These are phyloP conservation scores for Osmanthus fragrans DNA, from an alignment of 257 asterid species.

Conservation along the genomic window DNA sequence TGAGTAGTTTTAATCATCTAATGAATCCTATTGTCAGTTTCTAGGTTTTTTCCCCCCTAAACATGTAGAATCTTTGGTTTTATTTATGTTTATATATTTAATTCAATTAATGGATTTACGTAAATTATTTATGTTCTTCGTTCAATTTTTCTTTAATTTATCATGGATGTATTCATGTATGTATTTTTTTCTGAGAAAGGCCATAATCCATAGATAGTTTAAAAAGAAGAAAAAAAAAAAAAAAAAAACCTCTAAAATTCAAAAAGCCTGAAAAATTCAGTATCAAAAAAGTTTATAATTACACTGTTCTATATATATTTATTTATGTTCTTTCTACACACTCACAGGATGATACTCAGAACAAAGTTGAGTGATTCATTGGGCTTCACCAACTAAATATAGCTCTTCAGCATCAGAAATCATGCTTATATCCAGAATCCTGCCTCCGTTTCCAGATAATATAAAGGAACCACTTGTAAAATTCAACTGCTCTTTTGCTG, in stretches of 20 bases:
- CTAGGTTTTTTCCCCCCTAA: neutral
- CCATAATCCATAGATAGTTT: no score
- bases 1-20: neutral
- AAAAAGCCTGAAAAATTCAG: neutral
- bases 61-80: no score
- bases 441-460: slow-evolving; percentile 42
- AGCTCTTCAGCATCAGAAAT: slow-evolving; percentile 34
- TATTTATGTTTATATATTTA: no score
- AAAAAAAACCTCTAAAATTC: no score
- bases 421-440: slow-evolving; percentile 33
- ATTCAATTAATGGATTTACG: no score
- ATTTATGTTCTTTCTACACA: no score
- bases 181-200: neutral
- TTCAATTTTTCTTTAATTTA: no score
- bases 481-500: slow-evolving; percentile 32
- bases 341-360: neutral
- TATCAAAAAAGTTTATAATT: neutral
- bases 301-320: no score
- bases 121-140: no score
- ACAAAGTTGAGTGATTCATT: neutral
- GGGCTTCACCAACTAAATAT: slow-evolving; percentile 32
- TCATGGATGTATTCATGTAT: no score
- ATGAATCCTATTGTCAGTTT: neutral
- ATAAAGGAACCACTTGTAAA: slow-evolving; percentile 20
- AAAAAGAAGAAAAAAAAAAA: no score